Evolutionary conservation across 768 basidiomycete species (phyloP).

Genomic region (Mrakia frigida): DNA sequence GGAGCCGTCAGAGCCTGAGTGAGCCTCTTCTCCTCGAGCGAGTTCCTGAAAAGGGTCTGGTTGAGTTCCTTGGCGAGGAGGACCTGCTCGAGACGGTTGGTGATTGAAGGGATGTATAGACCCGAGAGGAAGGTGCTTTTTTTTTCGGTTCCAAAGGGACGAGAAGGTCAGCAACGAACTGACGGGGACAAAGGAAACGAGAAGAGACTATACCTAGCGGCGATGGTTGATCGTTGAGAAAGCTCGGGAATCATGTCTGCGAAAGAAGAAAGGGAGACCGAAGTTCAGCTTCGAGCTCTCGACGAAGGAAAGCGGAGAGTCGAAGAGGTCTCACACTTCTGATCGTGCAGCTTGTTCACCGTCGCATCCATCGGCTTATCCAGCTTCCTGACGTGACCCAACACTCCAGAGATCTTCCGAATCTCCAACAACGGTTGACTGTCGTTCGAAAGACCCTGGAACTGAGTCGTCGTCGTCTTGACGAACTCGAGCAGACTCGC

Average conservation of each 20-base stretch:
- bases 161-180: not conserved
- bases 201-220: too few species aligned
- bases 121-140: slow-evolving; percentile 62
- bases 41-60: slow-evolving; percentile 58
- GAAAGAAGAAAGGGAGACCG: not conserved
- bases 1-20: slow-evolving; percentile 65
- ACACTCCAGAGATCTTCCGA: not conserved
- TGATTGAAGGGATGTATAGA: slow-evolving; percentile 67
- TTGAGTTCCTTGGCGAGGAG: slow-evolving; percentile 75
- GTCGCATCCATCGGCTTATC: not conserved
- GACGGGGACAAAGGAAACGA: not conserved
- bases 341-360: not conserved
- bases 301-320: not conserved
- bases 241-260: slow-evolving; percentile 80
- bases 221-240: slow-evolving; percentile 47
- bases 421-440: slow-evolving; percentile 26
- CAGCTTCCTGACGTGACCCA: slow-evolving; percentile 1
- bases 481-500: slow-evolving; percentile 21
- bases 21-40: slow-evolving; percentile 59
- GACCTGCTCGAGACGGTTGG: slow-evolving; percentile 64
- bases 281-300: not conserved
- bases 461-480: slow-evolving; percentile 10
- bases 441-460: not conserved
- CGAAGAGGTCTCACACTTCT: slow-evolving; percentile 20
- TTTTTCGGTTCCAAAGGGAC: not conserved